phyloP scores from a whole-genome alignment of 2,329 filamentous ascomycete species.

The Penicillium aurantiogriseum region DNA sequence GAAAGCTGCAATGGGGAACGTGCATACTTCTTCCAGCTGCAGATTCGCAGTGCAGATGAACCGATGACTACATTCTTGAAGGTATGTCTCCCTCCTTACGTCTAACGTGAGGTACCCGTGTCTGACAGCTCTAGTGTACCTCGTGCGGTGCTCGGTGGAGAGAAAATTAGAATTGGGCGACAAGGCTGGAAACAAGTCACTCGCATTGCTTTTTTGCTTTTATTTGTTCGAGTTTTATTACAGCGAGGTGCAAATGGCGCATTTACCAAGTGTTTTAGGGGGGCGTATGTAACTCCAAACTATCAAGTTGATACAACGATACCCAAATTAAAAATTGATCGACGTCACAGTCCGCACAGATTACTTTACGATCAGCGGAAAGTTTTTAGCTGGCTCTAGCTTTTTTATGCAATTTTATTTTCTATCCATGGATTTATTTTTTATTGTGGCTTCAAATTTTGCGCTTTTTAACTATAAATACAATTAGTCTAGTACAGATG shows the following conservation, averaged over 20 bases:
- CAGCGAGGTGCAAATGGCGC: constrained; percentile 12
- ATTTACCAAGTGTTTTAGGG: not conserved
- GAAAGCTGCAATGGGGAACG: constrained; percentile 76
- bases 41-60: constrained; percentile 97
- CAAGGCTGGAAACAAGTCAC: not conserved
- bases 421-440: not conserved
- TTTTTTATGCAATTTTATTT: not conserved
- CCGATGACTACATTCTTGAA: constrained; percentile 97
- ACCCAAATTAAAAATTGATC: constrained; percentile 11
- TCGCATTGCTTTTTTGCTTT: constrained; percentile 5
- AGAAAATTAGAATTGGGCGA: constrained; percentile 42
- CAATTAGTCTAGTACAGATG: constrained; percentile 1
- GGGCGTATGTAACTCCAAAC: not conserved
- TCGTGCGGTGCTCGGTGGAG: constrained; percentile 48
- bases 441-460: not conserved
- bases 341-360: constrained; percentile 7
- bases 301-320: constrained; percentile 4
- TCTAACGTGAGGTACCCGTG: constrained; percentile 17
- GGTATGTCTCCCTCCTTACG: constrained; percentile 48
- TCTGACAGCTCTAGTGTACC: constrained; percentile 42
- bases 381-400: not conserved
- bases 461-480: not conserved
- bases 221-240: constrained; percentile 1
- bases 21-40: constrained; percentile 93
- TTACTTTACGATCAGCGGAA: constrained; percentile 2